Base-by-base conservation (phyloP, 2,329 filamentous ascomycete genomes). In the Botrytis elliptica region DNA sequence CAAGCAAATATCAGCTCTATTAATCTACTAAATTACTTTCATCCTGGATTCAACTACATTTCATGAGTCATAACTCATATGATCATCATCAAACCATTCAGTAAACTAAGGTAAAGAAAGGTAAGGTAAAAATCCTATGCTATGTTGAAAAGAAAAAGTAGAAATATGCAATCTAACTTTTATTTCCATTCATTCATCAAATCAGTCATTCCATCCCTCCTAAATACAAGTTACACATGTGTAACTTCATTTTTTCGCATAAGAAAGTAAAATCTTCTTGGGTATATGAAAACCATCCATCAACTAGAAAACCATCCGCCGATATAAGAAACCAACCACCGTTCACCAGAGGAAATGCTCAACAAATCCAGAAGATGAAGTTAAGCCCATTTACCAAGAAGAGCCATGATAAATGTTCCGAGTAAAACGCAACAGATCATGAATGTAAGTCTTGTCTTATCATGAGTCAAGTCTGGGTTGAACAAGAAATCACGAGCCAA, bases 401-500 rank as follows among this genome's bases (percentile, higher is more conserved):
- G 74, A 9, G 85, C 85, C 85, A 87, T 87, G 33, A 86, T 66
- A 1, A 80, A 83, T 3, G 82, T 80, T 16, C 85, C 85, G 42
- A 86, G 63, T 33, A 84, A 78, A 62, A 84, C 78, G 57, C 81
- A 84, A 8, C 79, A 74, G 57, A 86, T 73, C 83, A 85, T 86
- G 66, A 85, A 85, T 0, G 81, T 73, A 74, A 85, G 72, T 25
- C 83, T 75, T 55, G 76, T 81, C 66, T 78, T 78, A 65, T 83
- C 79, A 74, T 82, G 82, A 3, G 84, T 85, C 62, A 85, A 79
- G 57, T 84, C 81, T 3, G 66, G 82, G 77, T 87, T 85, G 77
- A 86, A 87, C 77, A 87, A 75, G 76, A 87, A 87, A 72, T 87
- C 85, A 5, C 84, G 77, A 1, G 85, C 85, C 75, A 87, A 75